Conservation (phyloP, 768 basidiomycete genomes). For the Suillus spraguei region DNA sequence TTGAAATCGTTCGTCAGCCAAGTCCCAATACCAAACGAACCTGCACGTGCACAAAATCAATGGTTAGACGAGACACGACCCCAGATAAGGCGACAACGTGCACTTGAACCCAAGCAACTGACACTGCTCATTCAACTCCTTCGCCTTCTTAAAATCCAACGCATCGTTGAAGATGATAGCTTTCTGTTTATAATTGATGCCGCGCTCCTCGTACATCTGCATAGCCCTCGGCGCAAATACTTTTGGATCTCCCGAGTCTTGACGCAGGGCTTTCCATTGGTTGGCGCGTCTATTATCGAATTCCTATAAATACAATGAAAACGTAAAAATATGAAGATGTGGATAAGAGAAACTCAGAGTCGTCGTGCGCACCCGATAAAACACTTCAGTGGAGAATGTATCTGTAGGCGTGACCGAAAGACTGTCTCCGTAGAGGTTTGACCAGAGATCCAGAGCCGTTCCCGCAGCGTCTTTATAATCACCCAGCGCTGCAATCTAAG, state of each 20-base stretch:
- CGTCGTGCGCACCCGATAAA: slow-evolving; percentile 67
- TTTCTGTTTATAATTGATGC: slow-evolving; percentile 67
- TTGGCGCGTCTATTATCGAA: slow-evolving; percentile 56
- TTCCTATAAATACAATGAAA: slow-evolving; percentile 32
- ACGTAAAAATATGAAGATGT: background rate
- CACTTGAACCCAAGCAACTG: slow-evolving; percentile 72
- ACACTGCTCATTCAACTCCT: slow-evolving; percentile 71
- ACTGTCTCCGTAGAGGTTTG: slow-evolving; percentile 58
- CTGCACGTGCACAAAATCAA: slow-evolving; percentile 38
- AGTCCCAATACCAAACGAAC: slow-evolving; percentile 93
- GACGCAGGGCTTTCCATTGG: slow-evolving; percentile 83
- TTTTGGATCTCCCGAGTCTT: slow-evolving; percentile 93
- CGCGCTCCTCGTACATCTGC: slow-evolving; percentile 68
- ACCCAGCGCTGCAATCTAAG: slow-evolving; percentile 76
- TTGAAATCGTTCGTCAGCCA: slow-evolving; percentile 88
- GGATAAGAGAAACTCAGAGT: background rate
- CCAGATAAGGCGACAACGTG: slow-evolving; percentile 21
- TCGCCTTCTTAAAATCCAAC: slow-evolving; percentile 68
- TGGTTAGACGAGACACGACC: background rate
- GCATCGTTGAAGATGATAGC: slow-evolving; percentile 84
- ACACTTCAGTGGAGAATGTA: slow-evolving; percentile 87
- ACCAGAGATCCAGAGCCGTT: slow-evolving; percentile 84
- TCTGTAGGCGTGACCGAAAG: slow-evolving; percentile 87
- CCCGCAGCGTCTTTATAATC: slow-evolving; percentile 82
- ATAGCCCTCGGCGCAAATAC: slow-evolving; percentile 79